Base-by-base conservation (phyloP, 352 stramenopile genomes). In the Phytophthora ohioensis region DNA sequence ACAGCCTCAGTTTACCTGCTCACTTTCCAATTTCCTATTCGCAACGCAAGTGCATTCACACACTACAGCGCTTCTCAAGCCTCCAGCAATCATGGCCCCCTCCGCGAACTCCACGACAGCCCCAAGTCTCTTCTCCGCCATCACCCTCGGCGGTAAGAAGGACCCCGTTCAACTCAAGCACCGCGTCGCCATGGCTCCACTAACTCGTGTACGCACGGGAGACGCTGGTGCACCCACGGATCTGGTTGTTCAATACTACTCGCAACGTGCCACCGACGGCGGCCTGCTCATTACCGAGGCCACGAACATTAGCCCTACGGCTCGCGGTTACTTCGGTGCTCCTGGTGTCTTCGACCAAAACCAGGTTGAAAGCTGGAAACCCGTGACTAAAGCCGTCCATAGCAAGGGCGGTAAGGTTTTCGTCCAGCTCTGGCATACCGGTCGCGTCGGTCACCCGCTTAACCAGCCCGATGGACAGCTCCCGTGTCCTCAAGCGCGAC, bases 391-490 rank as follows among this genome's bases (percentile, higher is more conserved):
- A 43, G 64, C 76, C 3, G 87, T 97, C 36, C 92, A 97, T 63
- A 75, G 67, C 30, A 90, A 92, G 46, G 78, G 74, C 34, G 64
- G 64, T 12, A 69, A 69, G 45, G 34, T 69, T 13, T 69, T 63
- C 35, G 34, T 58, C 35, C 61, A 97, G 76, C 75, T 97, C 30
- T 97, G 90, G 89, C 91, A 98, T 69, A 85, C 83, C 5, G 91
- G 90, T n/a, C 79, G 90, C 31, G 70, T 83, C 17, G 63, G 79
- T 1, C 90, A 98, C 65, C 76, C 76, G 5, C 66, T 76, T 9
- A 87, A 85, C 49, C 87, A 94, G 55, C 78, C 76, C 5, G 66
- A 75, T 30, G 80, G 80, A 21, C 64, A 87, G 21, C 43, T 81
- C 0, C 78, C 35, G 76, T 94, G 15, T 88, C 75, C 12, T 79